Base-by-base conservation (phyloP, 352 stramenopile genomes). In the Hyaloperonospora brassicae region DNA sequence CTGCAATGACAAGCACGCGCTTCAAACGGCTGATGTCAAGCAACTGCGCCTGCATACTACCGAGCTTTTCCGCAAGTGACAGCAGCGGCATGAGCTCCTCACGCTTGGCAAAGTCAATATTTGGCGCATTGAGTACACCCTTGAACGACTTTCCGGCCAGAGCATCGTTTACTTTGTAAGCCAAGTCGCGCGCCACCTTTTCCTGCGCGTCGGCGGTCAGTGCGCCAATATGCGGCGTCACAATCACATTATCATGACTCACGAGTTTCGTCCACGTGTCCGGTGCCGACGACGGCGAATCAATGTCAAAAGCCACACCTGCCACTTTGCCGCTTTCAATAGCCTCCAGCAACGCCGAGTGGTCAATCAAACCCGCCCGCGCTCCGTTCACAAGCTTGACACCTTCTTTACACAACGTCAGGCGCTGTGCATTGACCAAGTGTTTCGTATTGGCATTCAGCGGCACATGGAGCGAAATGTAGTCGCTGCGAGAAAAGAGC, bases 391-490 rank as follows among this genome's bases (percentile, higher is more conserved):
- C 59, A 31, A 98, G 70, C 45, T 90, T 83, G 5, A 97, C 92
- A 31, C 90, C 89, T 14, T 93, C 78, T 66, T 97, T 97, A 74
- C 96, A 97, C 11, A 84, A 68, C 23, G 63, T 73, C 5, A 98
- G 73, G 21, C 78, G 76, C 35, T 84, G 68, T 5, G 58, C 70
- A 62, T 85, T 93, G 42, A 98, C 85, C 50, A 98, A 84, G 55
- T 97, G 72, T 53, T 87, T 85, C 34, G 96, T 95, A 48, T 94
- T 90, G 52, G 95, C 89, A 65, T 97, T 98, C 55, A 98, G 93
- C 14, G 95, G 95, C 51, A 97, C 93, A 67, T 98, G 96, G 21
- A 98, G 78, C 43, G 86, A 94, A 70, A 98, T 96, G 75, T 97
- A 98, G 80, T 98, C 95, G 46, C 87, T 95, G 46, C 85, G 76